These are phyloP conservation scores for Nowakowskiella sp. DNA, from an alignment of 192 early-diverging fungal genomes.

Conservation along the genomic window DNA sequence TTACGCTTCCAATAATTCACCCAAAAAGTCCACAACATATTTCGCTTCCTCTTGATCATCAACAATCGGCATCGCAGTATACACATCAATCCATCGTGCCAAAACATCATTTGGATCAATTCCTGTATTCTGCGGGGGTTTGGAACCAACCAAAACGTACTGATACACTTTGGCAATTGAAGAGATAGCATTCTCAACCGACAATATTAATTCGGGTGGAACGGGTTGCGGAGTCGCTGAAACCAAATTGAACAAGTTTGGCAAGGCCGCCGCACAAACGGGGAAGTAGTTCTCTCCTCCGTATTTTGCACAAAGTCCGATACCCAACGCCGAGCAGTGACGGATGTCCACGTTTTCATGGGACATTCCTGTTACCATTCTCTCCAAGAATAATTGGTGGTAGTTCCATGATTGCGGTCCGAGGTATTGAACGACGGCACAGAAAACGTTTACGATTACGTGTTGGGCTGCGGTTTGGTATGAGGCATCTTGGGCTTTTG, in stretches of 20 bases:
- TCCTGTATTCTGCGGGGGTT: conserved; percentile 16
- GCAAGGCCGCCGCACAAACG: conserved; percentile 62
- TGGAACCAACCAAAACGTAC: not conserved
- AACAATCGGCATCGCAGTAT: conserved; percentile 62
- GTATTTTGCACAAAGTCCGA: conserved; percentile 84
- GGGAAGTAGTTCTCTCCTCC: conserved; percentile 78
- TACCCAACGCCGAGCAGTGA: conserved; percentile 89
- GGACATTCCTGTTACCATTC: conserved; percentile 48
- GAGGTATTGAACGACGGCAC: conserved; percentile 87
- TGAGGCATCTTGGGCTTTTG: no score
- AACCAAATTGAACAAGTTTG: conserved; percentile 62
- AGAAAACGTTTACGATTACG: conserved; percentile 89
- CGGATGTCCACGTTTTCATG: conserved; percentile 65
- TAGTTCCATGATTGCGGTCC: conserved; percentile 62
- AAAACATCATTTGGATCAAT: conserved; percentile 31
- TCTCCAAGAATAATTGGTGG: conserved; percentile 58
- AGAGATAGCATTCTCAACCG: conserved; percentile 90
- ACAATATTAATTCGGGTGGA: conserved; percentile 67
- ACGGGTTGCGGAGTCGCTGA: conserved; percentile 58
- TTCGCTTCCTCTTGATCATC: conserved; percentile 86
- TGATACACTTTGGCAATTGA: conserved; percentile 77
- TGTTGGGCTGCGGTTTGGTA: conserved; percentile 64
- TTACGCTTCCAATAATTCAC: conserved; percentile 54
- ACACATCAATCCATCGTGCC: conserved; percentile 57
- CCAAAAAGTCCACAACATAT: conserved; percentile 64